Evolutionary conservation across 2,329 filamentous ascomycete species (phyloP), one percentile per base, ranked within the genome.

Genomic region (Trichoderma sp.): DNA sequence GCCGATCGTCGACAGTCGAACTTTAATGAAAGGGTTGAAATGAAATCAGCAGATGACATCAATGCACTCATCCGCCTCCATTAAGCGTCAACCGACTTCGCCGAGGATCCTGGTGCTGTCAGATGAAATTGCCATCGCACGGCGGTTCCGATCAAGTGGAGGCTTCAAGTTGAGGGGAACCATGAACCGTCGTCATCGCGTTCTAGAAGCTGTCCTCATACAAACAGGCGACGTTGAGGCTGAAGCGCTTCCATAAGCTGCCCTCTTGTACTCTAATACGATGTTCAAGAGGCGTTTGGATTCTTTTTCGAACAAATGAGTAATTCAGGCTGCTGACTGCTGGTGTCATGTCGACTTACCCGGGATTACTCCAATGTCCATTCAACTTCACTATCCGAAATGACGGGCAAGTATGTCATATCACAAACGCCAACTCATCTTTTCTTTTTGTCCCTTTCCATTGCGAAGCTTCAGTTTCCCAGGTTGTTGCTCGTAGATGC

Each of bases 41-140:
- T 57, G 39, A 57, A 21, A n/a, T 3, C 17, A 21, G 54, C 21
- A 30, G 41, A 57, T 57, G 39, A 30, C 50, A 52, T 52, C 50
- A 43, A 43, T 57, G 41, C 54, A 41, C 45, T 26, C 21, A 41
- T 21, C 7, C 17, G 30, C 1, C 51, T 45, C 28, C 24, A 45
- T 45, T 30, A n/a, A 50, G 34, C 17, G 9, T 21, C 21, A 55
- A 41, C 30, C 19, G 19, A 55, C 30, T n/a, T 30, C 52, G 30
- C 30, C 12, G 28, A 55, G 12, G 7, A 41, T 41, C 19, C 12
- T 26, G n/a, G 24, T 17, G 30, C 30, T 15, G n/a, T 54, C 51
- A 34, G 30, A 24, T 15, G 19, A 41, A 7, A 55, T 55, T 41
- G 30, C 19, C 17, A 17, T 41, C 3, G 1, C 6, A 34, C 50